These are phyloP conservation scores for Blastosporella zonata DNA, from an alignment of 1,284 basidiomycete species.

Conservation along the genomic window DNA sequence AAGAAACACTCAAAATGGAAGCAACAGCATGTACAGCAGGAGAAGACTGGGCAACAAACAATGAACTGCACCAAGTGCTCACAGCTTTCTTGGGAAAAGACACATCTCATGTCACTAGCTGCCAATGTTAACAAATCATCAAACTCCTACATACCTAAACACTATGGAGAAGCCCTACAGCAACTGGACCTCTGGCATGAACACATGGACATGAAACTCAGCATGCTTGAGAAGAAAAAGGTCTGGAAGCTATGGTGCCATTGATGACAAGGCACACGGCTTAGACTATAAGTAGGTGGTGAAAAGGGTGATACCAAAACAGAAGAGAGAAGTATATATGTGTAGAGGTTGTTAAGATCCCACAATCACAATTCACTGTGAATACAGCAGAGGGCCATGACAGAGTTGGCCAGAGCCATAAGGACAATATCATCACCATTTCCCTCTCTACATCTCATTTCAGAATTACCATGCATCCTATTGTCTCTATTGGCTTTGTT, in stretches of 20 bases:
- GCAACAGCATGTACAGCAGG: background rate
- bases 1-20: background rate
- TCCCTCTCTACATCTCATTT: too few species aligned
- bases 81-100: background rate
- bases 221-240: background rate
- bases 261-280: too few species aligned
- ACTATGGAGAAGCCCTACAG: conserved; percentile 4
- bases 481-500: too few species aligned
- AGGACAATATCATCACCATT: too few species aligned
- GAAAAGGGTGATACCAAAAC: too few species aligned
- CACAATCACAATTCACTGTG: too few species aligned
- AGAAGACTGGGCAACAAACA: background rate
- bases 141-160: background rate
- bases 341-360: too few species aligned
- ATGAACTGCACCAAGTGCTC: background rate
- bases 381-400: too few species aligned
- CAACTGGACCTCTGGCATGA: conserved; percentile 4
- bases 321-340: too few species aligned
- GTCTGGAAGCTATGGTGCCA: conserved; percentile 2
- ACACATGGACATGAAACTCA: conserved; percentile 3
- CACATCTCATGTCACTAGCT: background rate
- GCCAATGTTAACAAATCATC: background rate
- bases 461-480: too few species aligned
- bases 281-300: too few species aligned
- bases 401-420: too few species aligned